Conservation (phyloP, 306 rosid genomes). For the Pachyrhizus erosus region DNA sequence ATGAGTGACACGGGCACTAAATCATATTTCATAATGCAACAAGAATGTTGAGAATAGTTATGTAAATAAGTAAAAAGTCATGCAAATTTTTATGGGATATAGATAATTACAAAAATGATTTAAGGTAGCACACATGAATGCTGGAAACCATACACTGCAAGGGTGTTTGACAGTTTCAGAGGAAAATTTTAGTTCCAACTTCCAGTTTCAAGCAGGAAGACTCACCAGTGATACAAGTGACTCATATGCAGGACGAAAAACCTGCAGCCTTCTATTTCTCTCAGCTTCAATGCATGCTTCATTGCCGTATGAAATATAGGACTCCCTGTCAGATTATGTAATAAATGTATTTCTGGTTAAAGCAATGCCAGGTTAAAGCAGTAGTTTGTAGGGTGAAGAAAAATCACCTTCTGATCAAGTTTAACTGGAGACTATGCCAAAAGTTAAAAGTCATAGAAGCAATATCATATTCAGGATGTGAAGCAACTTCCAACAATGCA, state of each 20-base stretch:
- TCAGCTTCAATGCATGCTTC: conserved; percentile 85
- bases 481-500: conserved; percentile 97
- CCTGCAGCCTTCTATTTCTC: conserved; percentile 85
- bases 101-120: conserved; percentile 28
- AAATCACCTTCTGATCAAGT: conserved; percentile 82
- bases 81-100: conserved; percentile 4
- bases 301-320: conserved; percentile 67
- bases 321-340: conserved; percentile 69
- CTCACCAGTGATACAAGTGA: conserved; percentile 96
- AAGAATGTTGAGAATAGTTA: conserved; percentile 25
- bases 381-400: conserved; percentile 10
- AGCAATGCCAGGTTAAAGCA: conserved; percentile 20
- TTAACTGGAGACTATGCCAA: conserved; percentile 97
- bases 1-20: conserved; percentile 13
- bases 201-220: conserved; percentile 44
- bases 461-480: conserved; percentile 92
- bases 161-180: conserved; percentile 9
- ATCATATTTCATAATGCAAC: conserved; percentile 40
- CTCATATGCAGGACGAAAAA: conserved; percentile 88
- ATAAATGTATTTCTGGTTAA: conserved; percentile 35
- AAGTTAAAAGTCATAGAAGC: conserved; percentile 96
- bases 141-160: conserved; percentile 4
- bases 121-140: conserved; percentile 15
- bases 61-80: conserved; percentile 2
- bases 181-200: conserved; percentile 7